Base-by-base conservation (phyloP, 2,329 filamentous ascomycete genomes). In the Aspergillus pseudotamarii region DNA sequence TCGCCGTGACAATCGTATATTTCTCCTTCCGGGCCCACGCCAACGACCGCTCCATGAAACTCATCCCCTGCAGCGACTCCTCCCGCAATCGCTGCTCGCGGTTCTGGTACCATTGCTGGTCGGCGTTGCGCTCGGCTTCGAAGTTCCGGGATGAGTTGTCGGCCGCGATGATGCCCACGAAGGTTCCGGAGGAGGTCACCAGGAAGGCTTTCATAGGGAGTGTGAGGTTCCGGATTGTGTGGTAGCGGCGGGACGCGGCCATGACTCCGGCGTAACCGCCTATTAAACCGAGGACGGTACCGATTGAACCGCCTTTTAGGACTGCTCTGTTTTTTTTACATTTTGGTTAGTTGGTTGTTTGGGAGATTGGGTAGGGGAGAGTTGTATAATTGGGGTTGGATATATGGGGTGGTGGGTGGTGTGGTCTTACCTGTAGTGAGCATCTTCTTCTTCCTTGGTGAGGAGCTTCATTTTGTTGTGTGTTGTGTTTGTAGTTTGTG, bases 191-290 rank as follows among this genome's bases (percentile, higher is more conserved):
- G 10, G 93, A 96, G 51, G 91, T 90, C 68, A 95, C 86, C 66
- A 98, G 88, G 86, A 98, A 99, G 60, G 92, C 85, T 70, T 93
- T 92, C 85, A 99, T 93, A 21, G 93, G 95, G 0, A 97, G 75
- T 0, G 94, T 97, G 65, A 99, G 89, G 68, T 84, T 81, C 69
- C 92, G 89, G 84, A 98, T 92, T 71, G 88, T 88, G 56, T 88
- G 84, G 79, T 91, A 97, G 73, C 93, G 89, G 66, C 83, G 83
- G 58, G 86, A 86, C 23, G 90, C 93, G 56, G 81, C 78, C n/a
- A 86, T 66, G 28, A 96, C 90, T 73, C 89, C 92, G 32, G 84
- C 83, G 10, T 87, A 69, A 67, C 94, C 94, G 36, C 88, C 73
- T 43, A 81, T 84, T 3, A 93, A 81, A 67, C 95, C 94, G 51